Evolutionary conservation across 495 filamentous ascomycete genomes (phyloP).

Genomic region (Xylaria bambusicola): DNA sequence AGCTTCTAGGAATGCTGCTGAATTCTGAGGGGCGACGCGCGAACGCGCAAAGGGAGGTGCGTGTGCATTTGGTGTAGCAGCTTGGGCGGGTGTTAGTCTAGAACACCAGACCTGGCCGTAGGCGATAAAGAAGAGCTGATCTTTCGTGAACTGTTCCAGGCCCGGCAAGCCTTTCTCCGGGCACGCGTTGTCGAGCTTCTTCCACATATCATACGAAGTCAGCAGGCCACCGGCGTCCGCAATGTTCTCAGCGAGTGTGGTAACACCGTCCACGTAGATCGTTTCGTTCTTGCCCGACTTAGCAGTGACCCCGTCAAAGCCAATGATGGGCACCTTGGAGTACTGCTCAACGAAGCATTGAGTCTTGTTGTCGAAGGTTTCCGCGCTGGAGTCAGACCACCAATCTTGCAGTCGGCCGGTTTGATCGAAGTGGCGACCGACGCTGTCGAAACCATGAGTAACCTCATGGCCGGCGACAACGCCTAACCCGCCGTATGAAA

Average conservation of each 20-base stretch:
- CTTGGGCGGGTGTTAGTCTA: background rate
- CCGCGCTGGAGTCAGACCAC: conserved; percentile 61
- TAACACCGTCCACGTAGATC: conserved; percentile 61
- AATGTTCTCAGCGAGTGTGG: conserved; percentile 68
- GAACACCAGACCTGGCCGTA: conserved; percentile 64
- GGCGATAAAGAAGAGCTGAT: conserved; percentile 66
- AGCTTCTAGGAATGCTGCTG: conserved; percentile 50
- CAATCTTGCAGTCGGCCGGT: conserved; percentile 63
- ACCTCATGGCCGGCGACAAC: conserved; percentile 66
- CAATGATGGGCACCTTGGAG: conserved; percentile 52
- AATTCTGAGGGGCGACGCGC: background rate
- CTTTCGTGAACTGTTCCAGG: conserved; percentile 57
- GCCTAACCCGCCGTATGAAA: conserved; percentile 66
- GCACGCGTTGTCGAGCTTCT: conserved; percentile 39
- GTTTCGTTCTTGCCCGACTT: conserved; percentile 45
- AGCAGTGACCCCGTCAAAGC: background rate
- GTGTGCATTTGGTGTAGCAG: background rate
- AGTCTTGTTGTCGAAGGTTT: conserved; percentile 57
- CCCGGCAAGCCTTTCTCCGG: conserved; percentile 56
- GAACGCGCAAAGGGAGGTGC: conserved; percentile 23
- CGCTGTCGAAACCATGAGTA: conserved; percentile 68
- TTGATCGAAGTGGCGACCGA: conserved; percentile 63
- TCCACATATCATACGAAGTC: conserved; percentile 64
- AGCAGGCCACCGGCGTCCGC: conserved; percentile 66
- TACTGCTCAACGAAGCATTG: conserved; percentile 69